Conservation (phyloP, 768 basidiomycete genomes). For the Pisolithus sp. region DNA sequence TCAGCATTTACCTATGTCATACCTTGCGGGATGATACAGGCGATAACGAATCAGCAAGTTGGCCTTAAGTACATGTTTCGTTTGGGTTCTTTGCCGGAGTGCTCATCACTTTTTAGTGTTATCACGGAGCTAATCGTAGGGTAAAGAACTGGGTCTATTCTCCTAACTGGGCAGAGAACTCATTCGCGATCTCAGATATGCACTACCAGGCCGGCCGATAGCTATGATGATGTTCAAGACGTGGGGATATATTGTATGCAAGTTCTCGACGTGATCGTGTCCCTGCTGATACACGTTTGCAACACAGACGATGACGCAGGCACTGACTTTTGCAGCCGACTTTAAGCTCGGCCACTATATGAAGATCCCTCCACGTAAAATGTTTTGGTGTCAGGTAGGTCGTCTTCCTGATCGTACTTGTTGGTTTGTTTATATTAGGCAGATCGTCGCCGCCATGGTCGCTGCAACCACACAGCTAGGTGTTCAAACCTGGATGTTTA, state of each 20-base stretch:
- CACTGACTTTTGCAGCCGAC: conserved; percentile 63
- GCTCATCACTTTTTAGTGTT: conserved; percentile 34
- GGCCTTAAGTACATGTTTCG: conserved; percentile 43
- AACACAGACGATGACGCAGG: conserved; percentile 32
- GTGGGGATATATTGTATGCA: conserved; percentile 58
- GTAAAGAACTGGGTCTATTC: conserved; percentile 1
- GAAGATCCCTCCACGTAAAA: conserved; percentile 57
- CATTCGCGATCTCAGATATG: conserved; percentile 34
- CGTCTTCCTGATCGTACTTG: background rate
- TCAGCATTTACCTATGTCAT: conserved; percentile 40
- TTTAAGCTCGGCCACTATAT: conserved; percentile 74
- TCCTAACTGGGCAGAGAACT: background rate
- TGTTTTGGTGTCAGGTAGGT: conserved; percentile 63
- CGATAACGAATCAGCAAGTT: conserved; percentile 77
- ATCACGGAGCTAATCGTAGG: conserved; percentile 80
- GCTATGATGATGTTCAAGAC: conserved; percentile 89
- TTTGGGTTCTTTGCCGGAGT: background rate
- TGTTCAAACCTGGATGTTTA: conserved; percentile 71
- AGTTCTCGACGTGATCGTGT: background rate
- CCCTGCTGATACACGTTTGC: background rate
- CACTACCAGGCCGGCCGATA: conserved; percentile 67
- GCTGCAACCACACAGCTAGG: conserved; percentile 70
- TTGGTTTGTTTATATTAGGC: background rate
- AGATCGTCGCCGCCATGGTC: conserved; percentile 59
- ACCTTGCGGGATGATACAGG: conserved; percentile 54